Evolutionary conservation across 2,329 filamentous ascomycete species (phyloP), one percentile per base, ranked within the genome.

Genomic region (Lecanoromycetidae sp.): DNA sequence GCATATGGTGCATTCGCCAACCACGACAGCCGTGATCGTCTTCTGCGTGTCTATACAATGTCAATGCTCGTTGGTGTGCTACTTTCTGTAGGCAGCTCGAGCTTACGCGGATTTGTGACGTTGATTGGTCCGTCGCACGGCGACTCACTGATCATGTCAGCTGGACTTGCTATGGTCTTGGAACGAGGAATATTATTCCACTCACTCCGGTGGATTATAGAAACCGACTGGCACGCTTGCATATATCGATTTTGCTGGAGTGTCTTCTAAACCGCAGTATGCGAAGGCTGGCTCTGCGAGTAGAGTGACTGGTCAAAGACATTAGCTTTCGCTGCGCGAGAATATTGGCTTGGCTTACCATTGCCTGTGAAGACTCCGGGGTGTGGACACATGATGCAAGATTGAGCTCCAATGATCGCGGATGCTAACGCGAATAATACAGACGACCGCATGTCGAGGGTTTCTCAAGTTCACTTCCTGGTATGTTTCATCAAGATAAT

Each of bases 71-170:
- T 38, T n/a, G n/a, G 13, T n/a, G 10, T 13, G 12, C 13, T 5
- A 10, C 2, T 5, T 4, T 6, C 13, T 10, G 13, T 27, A 41
- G 10, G 8, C 5, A 12, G n/a, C 7, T 4, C 9, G 4, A 3
- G 26, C 25, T 0, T 42, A 42, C 33, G 23, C 3, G 43, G 43
- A 20, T 46, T 38, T 12, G 43, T 46, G 19, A 46, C 23, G 17
- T 38, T 46, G 8, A 46, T 39, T 5, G 34, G 34, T 12, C 10
- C 43, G 17, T 39, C 22, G 34, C 43, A 46, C 5, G 43, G 43
- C 0, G 33, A 38, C 32, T 46, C 43, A 35, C 43, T 46, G 10
- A 19, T 15, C 10, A n/a, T 3, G 35, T 13, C 5, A 19, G 35
- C 3, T n/a, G 35, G 15, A 19, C 19, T 38, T 6, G 15, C 5